Evolutionary conservation across 2,329 filamentous ascomycete species (phyloP), one percentile per base, ranked within the genome.

Genomic region (Capronia coronata): DNA sequence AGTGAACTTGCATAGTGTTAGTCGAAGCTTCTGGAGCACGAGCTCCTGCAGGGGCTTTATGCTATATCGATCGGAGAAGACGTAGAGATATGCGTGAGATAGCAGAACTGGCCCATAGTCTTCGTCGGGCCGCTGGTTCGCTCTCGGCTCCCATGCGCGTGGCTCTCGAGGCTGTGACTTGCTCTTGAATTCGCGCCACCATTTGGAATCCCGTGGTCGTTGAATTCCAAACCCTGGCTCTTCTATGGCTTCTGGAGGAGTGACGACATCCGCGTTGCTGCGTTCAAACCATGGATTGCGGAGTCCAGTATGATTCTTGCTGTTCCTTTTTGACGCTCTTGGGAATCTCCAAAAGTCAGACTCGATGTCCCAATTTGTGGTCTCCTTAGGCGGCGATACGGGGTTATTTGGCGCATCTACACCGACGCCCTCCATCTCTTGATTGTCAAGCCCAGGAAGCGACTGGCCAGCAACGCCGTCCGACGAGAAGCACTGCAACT

Each of bases 21-120:
- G 51, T 21, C 64, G 61, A 30, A 72, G 56, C 52, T 69, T 69
- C 16, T 58, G 47, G 1, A 68, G 46, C 16, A 61, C 59, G 4
- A 68, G 56, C 2, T 57, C 52, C 47, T 59, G 50, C n/a, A 72
- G 62, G 2, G 56, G 35, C 6, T 62, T 39, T 18, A 71, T 67
- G 25, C 63, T 59, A 53, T 70, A 70, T 43, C 62, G 67, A 48
- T 74, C 67, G 1, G 70, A 66, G 14, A 73, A 61, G 1, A 67
- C 60, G 38, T 69, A 71, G 2, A 73, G 53, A 18, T 59, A 61
- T 1, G 66, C 68, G 52, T 71, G 68, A n/a, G 59, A 63, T 4
- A 72, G 58, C 38, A 73, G 64, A 9, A 69, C 64, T n/a, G 59
- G 56, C 1, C 60, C 62, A 48, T 64, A 67, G 46, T 64, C 61